A percentile compares a stretch with the other conserved stretches of the same genome.
Conservation (phyloP, 352 stramenopile genomes). For the Globisporangium sylvaticum region DNA sequence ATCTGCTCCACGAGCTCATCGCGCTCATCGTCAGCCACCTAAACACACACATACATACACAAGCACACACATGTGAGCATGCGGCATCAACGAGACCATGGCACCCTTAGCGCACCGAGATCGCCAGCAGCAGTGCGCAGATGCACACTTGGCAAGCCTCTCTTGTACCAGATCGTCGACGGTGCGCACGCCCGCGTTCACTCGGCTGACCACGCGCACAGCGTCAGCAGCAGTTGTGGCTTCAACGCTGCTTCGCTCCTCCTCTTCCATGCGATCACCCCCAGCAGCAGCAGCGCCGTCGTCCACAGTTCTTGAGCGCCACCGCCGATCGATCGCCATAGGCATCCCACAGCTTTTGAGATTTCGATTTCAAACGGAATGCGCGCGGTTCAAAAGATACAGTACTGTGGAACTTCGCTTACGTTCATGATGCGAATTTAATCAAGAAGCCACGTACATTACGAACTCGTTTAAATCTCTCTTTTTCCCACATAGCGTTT, state of each 20-base stretch:
- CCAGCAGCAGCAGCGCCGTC: neutral
- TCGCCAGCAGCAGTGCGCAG: no score
- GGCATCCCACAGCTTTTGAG: no score
- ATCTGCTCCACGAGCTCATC: constrained; percentile 61
- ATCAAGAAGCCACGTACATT: no score
- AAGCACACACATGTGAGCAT: neutral
- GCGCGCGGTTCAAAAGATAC: neutral
- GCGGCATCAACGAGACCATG: neutral
- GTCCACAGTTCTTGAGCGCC: neutral
- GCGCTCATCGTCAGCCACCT: constrained; percentile 30
- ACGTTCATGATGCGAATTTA: no score
- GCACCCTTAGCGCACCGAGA: neutral
- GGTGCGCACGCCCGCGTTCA: constrained; percentile 34
- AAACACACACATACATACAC: neutral
- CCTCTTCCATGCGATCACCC: no score
- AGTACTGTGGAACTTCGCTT: neutral
- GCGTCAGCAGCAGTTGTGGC: no score
- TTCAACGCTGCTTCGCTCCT: no score
- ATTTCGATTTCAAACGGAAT: constrained; percentile 4
- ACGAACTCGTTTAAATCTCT: no score
- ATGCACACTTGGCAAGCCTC: no score
- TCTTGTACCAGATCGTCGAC: constrained; percentile 46
- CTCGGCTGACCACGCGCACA: constrained; percentile 22
- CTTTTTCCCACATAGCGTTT: no score
- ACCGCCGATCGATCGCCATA: constrained; percentile 1